Conservation (phyloP, 139 green algal species). For the Chlamydomonas asymmetrica region DNA sequence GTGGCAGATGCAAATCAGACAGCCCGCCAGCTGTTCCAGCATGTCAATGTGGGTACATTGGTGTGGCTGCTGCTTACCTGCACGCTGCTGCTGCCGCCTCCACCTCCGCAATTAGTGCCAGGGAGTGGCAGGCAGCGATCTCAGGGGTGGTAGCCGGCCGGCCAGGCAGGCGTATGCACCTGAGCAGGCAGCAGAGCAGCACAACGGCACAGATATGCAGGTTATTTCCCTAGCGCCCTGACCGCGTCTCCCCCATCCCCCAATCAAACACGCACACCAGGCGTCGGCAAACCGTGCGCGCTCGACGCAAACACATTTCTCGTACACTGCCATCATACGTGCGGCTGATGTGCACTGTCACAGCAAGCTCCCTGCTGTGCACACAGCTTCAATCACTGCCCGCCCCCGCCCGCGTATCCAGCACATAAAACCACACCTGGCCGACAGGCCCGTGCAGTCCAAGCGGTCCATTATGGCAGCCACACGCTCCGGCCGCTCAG, state of each 20-base stretch:
- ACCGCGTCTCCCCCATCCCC: not conserved
- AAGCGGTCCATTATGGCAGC: slow-evolving; percentile 69
- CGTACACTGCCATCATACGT: not conserved
- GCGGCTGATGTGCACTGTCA: slow-evolving; percentile 4
- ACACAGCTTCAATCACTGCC: too few species aligned
- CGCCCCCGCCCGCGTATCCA: too few species aligned
- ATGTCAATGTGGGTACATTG: too few species aligned
- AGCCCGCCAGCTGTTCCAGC: too few species aligned
- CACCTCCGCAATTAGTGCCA: slow-evolving; percentile 49
- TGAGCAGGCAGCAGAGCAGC: slow-evolving; percentile 22
- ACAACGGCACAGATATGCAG: not conserved
- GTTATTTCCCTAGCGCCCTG: not conserved
- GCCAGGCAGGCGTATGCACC: slow-evolving; percentile 43
- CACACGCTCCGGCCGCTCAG: slow-evolving; percentile 72
- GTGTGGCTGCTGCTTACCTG: too few species aligned
- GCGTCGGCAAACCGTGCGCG: not conserved
- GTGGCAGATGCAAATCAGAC: too few species aligned
- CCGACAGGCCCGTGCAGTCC: slow-evolving; percentile 40
- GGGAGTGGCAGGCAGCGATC: slow-evolving; percentile 65
- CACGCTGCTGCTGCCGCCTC: slow-evolving; percentile 4
- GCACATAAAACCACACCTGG: slow-evolving; percentile 23
- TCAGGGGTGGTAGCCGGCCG: slow-evolving; percentile 55
- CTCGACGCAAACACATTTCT: slow-evolving; percentile 6
- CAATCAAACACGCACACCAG: not conserved
- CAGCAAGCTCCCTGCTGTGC: too few species aligned